A percentile compares a stretch with the other conserved stretches of the same genome.
These are phyloP conservation scores for Aspergillus fischeri DNA, from an alignment of 2,329 filamentous ascomycete species.

Conservation along the genomic window DNA sequence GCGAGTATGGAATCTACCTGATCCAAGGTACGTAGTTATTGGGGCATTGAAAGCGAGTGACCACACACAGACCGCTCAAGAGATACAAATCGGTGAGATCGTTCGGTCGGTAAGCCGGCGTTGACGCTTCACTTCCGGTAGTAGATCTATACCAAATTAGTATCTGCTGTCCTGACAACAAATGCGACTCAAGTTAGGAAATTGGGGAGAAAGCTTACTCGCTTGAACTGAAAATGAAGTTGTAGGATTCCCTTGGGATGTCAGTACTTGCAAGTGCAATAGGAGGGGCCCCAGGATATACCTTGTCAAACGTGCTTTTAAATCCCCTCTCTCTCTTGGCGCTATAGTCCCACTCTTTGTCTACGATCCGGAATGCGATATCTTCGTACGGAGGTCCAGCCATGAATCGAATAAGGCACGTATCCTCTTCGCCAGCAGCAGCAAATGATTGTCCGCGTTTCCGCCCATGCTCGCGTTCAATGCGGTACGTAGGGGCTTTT, in stretches of 20 bases:
- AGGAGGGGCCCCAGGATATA: conserved; percentile 43
- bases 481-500: conserved; percentile 92
- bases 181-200: conserved; percentile 3
- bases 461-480: conserved; percentile 87
- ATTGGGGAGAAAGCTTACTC: conserved; percentile 54
- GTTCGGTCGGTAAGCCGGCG: background rate
- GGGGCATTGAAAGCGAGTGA: background rate
- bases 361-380: conserved; percentile 93
- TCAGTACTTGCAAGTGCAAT: conserved; percentile 1
- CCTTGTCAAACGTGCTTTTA: conserved; percentile 95
- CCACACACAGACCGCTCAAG: background rate
- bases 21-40: background rate
- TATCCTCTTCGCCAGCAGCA: conserved; percentile 92
- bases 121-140: conserved; percentile 43
- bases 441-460: conserved; percentile 89
- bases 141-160: conserved; percentile 35
- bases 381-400: conserved; percentile 95
- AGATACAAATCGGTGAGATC: background rate
- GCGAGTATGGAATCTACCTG: background rate
- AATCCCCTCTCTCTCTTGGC: conserved; percentile 93
- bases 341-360: conserved; percentile 98
- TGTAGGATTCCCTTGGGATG: conserved; percentile 75
- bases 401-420: conserved; percentile 92
- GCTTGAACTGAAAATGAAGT: conserved; percentile 98
- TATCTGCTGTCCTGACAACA: conserved; percentile 1